Base-by-base conservation (phyloP, 2,329 filamentous ascomycete species). In the Ophioceras dolichostomum region DNA sequence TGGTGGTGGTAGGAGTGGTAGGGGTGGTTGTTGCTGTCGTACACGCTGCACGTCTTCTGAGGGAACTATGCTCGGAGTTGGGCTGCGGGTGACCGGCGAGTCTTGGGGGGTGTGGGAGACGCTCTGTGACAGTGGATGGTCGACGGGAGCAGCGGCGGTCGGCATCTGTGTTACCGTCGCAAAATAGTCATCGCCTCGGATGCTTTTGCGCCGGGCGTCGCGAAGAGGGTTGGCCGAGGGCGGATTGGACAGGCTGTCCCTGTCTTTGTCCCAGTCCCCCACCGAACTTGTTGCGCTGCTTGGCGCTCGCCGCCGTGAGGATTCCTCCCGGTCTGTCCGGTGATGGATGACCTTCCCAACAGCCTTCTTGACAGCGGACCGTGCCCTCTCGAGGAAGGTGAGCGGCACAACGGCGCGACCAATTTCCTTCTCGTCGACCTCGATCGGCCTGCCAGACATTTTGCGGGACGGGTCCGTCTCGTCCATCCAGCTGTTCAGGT, bases 381-480 rank as follows among this genome's bases (percentile, higher is more conserved):
- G 76, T 35, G 91, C 83, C 24, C 86, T 79, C 52, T 94, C 85
- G 16, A 96, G 68, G 43, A 95, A 77, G 7, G 82, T 88, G 36
- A 95, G 76, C 26, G 88, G 88, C 13, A 94, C 81, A 39, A 98
- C 91, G 39, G 91, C 91, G 39, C 78, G 76, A 32, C 86, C 88
- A 50, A 98, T 77, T 59, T 98, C 91, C 51, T 79, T 79, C 46
- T 85, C 86, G 41, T 94, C 88, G 34, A 96, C 85, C 55, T 95
- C 81, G 49, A 98, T 96, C 58, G 78, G 86, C 53, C 82, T 79
- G 46, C 86, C 87, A 39, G 83, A 76, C 22, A 78, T 80, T 41
- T 80, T 80, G 26, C 79, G 73, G 27, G 76, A 79, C 2, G 88
- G 87, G 50, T 96, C 89, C 1, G 88, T 94, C 44, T 94, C 86